Conservation (phyloP, 192 early-diverging fungal genomes). For the Geranomyces variabilis region DNA sequence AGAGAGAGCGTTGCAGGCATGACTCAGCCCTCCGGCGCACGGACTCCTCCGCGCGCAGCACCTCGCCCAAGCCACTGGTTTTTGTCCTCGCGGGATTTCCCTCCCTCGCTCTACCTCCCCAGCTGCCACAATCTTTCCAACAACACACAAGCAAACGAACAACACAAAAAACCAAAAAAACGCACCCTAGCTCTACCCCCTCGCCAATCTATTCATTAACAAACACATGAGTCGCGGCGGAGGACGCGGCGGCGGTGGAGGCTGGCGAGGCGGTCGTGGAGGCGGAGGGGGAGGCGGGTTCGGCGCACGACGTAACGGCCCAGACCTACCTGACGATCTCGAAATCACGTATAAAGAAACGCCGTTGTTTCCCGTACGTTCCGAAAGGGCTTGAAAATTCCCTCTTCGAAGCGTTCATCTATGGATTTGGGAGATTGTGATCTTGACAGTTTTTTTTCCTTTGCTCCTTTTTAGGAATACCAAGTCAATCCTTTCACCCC, state of each 20-base stretch:
- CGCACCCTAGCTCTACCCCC: no score
- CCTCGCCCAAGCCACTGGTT: no score
- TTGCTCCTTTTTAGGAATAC: conserved; percentile 13
- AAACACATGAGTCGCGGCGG: background rate
- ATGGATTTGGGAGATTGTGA: background rate
- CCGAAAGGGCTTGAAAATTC: background rate
- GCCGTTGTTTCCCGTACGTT: conserved; percentile 23
- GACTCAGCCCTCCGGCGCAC: no score
- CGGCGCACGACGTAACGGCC: conserved; percentile 1
- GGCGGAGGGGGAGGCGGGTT: conserved; percentile 19
- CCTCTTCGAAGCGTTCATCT: no score
- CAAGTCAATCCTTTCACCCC: conserved; percentile 20
- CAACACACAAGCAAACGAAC: no score
- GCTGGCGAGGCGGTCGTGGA: conserved; percentile 24
- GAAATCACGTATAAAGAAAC: conserved; percentile 9
- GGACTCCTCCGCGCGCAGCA: no score
- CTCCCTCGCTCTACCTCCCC: no score
- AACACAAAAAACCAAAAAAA: no score
- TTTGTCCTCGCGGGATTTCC: no score
- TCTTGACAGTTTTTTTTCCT: background rate
- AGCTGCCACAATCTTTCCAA: no score
- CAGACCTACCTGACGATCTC: conserved; percentile 20
- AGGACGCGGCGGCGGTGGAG: conserved; percentile 19
- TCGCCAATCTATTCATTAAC: no score
- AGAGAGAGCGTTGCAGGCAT: no score